Percentiles rank a stretch among this genome's conserved stretches.
Conservation (phyloP, 164 flowering plant species). For the Sextonia rubra region DNA sequence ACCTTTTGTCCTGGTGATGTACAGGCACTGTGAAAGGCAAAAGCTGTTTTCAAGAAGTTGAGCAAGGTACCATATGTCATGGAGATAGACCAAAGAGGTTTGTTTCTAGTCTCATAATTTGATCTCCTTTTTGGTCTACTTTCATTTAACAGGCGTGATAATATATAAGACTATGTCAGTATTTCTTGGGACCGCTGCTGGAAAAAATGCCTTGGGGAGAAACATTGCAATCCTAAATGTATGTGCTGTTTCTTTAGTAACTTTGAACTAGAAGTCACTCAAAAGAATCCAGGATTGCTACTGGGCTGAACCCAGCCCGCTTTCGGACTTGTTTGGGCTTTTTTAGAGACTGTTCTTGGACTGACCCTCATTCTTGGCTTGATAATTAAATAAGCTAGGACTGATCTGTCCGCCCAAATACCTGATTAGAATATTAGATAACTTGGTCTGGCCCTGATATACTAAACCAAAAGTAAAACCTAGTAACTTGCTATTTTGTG, state of each 20-base stretch:
- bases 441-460: too few relatives aligned
- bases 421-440: too few relatives aligned
- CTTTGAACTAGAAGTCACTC: neutral
- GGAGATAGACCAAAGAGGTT: constrained; percentile 91
- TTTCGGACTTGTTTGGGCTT: neutral
- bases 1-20: constrained; percentile 8
- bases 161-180: neutral
- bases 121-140: neutral
- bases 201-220: neutral
- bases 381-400: too few relatives aligned
- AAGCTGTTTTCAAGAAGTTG: constrained; percentile 82
- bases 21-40: constrained; percentile 84
- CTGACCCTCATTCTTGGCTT: too few relatives aligned
- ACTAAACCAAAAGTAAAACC: too few relatives aligned
- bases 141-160: neutral
- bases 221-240: neutral
- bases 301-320: neutral
- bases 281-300: neutral
- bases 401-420: too few relatives aligned
- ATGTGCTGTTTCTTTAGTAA: neutral
- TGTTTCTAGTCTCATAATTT: constrained; percentile 3
- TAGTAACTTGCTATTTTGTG: too few relatives aligned
- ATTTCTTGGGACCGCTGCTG: neutral
- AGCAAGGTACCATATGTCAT: constrained; percentile 65
- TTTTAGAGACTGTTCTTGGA: too few relatives aligned